Base-by-base conservation (phyloP, 2,329 filamentous ascomycete species). In the Alternaria triticina region DNA sequence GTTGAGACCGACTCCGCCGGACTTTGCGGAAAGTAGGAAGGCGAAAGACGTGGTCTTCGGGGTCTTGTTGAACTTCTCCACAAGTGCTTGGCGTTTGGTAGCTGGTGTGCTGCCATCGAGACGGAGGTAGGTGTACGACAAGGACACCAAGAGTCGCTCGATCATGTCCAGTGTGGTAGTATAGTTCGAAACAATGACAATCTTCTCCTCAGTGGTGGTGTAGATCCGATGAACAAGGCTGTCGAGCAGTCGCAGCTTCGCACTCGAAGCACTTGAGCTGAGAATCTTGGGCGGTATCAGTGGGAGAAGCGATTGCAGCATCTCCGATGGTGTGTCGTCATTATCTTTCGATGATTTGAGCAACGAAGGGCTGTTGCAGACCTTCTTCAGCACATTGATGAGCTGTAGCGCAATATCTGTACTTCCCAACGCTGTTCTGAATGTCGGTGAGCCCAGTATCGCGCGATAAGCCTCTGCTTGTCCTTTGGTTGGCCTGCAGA, bases 131-230 rank as follows among this genome's bases (percentile, higher is more conserved):
- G 84, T 82, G 61, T 91, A 85, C 2, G 85, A 86, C 15, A 90
- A 82, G 2, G 88, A 86, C 3, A 83, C 81, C 5, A 92, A 83
- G 2, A 92, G 84, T 4, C 83, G 85, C 46, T 86, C 86, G 5
- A 93, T 85, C 65, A 92, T 83, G 69, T 91, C 88, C 10, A 93
- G 84, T 0, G 90, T 93, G 10, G 88, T 88, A 0, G 90, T 93
- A 74, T 91, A 92, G 73, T 92, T 92, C 20, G 90, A 92, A n/a
- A 93, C 89, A 9, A 93, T 83, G 10, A 93, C 89, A 23, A 93
- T 86, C 71, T 92, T 93, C 71, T 93, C 90, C 1, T 85, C 80
- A 0, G 90, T 91, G 0, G 83, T 87, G 2, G 82, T 85, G 52
- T 84, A 85, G 23, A 93, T 84, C 11, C 83, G 84, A 68, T 89